Evolutionary conservation across 306 rosid species (phyloP).

Genomic region (Prunus davidiana): DNA sequence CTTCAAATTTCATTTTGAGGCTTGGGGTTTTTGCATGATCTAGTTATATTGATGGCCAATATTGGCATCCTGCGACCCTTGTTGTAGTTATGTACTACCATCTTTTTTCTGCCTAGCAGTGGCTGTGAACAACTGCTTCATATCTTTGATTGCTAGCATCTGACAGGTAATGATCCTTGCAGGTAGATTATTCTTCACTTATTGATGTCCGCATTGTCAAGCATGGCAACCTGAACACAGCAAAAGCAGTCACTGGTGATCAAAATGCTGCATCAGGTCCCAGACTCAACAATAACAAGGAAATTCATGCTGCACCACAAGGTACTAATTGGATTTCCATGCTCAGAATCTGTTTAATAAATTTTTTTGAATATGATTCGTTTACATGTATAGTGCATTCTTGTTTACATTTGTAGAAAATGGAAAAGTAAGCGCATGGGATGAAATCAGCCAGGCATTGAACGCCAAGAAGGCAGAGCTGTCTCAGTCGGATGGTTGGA

Average conservation of each 20-base stretch:
- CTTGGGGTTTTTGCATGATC: background rate
- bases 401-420: conserved; percentile 49
- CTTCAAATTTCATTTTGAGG: background rate
- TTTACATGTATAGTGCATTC: background rate
- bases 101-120: background rate
- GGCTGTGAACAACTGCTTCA: conserved; percentile 6
- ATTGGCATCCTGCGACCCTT: background rate
- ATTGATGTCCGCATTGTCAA: conserved; percentile 45
- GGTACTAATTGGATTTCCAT: conserved; percentile 38
- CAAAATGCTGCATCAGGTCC: conserved; percentile 28
- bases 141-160: conserved; percentile 14
- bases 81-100: background rate
- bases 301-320: conserved; percentile 28
- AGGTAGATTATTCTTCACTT: conserved; percentile 52
- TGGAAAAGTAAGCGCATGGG: conserved; percentile 69
- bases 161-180: conserved; percentile 28
- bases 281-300: conserved; percentile 21
- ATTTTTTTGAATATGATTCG: conserved; percentile 15
- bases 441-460: conserved; percentile 64
- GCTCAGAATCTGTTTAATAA: background rate
- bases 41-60: background rate
- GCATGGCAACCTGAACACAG: conserved; percentile 31
- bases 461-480: conserved; percentile 71
- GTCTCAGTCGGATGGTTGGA: conserved; percentile 52
- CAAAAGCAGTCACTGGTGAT: conserved; percentile 13